These are phyloP conservation scores for Artomyces pyxidatus DNA, from an alignment of 768 basidiomycete genomes.

Conservation along the genomic window DNA sequence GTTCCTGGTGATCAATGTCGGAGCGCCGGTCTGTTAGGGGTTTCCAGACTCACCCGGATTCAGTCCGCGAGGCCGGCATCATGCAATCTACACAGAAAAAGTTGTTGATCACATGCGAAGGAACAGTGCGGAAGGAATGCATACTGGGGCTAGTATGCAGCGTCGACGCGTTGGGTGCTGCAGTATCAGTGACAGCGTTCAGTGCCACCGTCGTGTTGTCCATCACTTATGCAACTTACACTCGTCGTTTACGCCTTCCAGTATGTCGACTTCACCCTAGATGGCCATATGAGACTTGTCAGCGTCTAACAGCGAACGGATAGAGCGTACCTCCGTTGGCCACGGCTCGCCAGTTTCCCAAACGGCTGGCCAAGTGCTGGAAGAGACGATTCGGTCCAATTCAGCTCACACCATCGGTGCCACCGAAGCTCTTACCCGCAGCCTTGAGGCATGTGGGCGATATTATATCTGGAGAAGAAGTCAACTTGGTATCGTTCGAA, in stretches of 20 bases:
- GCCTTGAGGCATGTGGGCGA: conserved; percentile 23
- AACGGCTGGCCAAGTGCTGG: conserved; percentile 22
- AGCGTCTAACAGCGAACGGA: background rate
- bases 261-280: conserved; percentile 18
- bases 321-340: conserved; percentile 17
- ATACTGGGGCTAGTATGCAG: conserved; percentile 3
- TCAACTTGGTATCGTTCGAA: background rate
- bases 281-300: background rate
- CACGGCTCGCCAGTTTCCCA: conserved; percentile 17
- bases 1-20: conserved; percentile 11
- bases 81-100: background rate
- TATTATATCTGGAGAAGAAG: conserved; percentile 13
- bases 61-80: background rate
- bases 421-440: conserved; percentile 15
- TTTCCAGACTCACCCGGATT: conserved; percentile 6
- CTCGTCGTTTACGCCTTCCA: conserved; percentile 1
- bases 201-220: too few relatives aligned
- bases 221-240: background rate
- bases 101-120: too few relatives aligned
- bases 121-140: too few relatives aligned
- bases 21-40: conserved; percentile 8
- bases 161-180: background rate
- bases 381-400: background rate
- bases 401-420: background rate
- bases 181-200: too few relatives aligned